These are phyloP conservation scores for Magnusiomyces suaveolens DNA, from an alignment of 1,139 yeast genomes.

Conservation along the genomic window DNA sequence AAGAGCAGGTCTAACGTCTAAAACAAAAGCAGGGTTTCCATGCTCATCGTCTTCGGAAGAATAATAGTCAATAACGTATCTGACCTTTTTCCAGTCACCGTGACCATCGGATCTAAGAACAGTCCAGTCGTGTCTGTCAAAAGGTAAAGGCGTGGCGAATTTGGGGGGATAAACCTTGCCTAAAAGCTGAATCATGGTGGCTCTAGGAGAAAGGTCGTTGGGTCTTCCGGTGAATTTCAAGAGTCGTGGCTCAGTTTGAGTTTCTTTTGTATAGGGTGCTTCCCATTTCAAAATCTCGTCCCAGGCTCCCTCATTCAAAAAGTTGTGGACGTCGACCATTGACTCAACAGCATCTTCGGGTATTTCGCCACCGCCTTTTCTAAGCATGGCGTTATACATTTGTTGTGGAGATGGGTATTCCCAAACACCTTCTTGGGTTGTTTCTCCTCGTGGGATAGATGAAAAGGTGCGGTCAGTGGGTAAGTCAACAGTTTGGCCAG, in stretches of 20 bases:
- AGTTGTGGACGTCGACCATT: constrained; percentile 96
- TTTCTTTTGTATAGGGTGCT: constrained; percentile 42
- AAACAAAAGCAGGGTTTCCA: constrained; percentile 75
- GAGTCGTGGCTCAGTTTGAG: constrained; percentile 61
- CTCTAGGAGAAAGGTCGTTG: constrained; percentile 79
- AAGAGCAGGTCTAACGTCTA: constrained; percentile 93
- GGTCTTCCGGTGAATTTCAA: constrained; percentile 89
- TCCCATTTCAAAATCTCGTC: constrained; percentile 91
- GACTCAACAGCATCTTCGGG: constrained; percentile 94
- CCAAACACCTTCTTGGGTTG: constrained; percentile 68
- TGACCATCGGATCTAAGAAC: constrained; percentile 54
- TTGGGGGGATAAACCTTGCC: constrained; percentile 63
- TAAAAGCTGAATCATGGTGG: constrained; percentile 55
- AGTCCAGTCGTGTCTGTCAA: constrained; percentile 98
- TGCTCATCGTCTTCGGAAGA: constrained; percentile 85
- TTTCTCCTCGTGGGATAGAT: constrained; percentile 75
- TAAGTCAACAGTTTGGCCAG: constrained; percentile 68
- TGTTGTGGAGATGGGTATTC: constrained; percentile 99
- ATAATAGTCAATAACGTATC: constrained; percentile 93
- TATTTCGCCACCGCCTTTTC: constrained; percentile 72
- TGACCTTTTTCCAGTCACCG: constrained; percentile 49
- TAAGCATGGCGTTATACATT: constrained; percentile 94
- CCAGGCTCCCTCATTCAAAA: constrained; percentile 97
- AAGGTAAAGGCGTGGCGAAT: constrained; percentile 76
- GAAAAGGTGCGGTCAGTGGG: constrained; percentile 81